A percentile compares a stretch with the other conserved stretches of the same genome.
phyloP scores from a whole-genome alignment of 2,329 filamentous ascomycete genomes.

The Trichoderma gracile region DNA sequence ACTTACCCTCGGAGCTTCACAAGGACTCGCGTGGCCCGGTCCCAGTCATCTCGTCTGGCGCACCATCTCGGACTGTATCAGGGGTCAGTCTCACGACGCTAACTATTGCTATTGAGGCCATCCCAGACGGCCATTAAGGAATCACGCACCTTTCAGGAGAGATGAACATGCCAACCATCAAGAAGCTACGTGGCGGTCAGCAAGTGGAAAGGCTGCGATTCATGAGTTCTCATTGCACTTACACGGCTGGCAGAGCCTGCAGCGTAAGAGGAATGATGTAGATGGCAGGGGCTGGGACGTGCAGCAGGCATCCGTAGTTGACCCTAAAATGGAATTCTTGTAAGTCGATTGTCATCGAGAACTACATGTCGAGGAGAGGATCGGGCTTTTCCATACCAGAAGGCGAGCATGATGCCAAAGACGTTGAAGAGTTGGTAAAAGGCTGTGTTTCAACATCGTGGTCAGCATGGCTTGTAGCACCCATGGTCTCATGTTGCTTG shows the following conservation, averaged over 20 bases:
- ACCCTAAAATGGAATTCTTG: conserved; percentile 45
- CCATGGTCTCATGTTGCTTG: too few species aligned
- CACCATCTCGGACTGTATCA: conserved; percentile 64
- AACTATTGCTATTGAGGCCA: neutral
- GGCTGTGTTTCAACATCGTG: conserved; percentile 31
- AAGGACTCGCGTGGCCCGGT: conserved; percentile 59
- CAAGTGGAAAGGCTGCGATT: neutral
- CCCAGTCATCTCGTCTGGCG: conserved; percentile 67
- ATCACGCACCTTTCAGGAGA: conserved; percentile 50
- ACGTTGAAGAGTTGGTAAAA: conserved; percentile 55
- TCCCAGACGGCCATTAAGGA: neutral
- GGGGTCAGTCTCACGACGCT: conserved; percentile 17
- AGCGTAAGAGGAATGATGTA: conserved; percentile 65
- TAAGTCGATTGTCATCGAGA: conserved; percentile 23
- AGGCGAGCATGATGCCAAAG: conserved; percentile 46
- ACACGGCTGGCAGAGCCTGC: conserved; percentile 64
- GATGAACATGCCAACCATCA: conserved; percentile 61
- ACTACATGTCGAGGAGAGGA: neutral
- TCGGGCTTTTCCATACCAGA: conserved; percentile 41
- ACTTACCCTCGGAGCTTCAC: conserved; percentile 48
- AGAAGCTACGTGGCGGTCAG: conserved; percentile 38
- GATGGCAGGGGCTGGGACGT: conserved; percentile 48
- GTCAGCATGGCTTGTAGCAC: neutral
- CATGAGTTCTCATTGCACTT: conserved; percentile 26
- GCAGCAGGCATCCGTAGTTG: conserved; percentile 55